Base-by-base conservation (phyloP, 352 stramenopile species). In the Phytophthora kernoviae region DNA sequence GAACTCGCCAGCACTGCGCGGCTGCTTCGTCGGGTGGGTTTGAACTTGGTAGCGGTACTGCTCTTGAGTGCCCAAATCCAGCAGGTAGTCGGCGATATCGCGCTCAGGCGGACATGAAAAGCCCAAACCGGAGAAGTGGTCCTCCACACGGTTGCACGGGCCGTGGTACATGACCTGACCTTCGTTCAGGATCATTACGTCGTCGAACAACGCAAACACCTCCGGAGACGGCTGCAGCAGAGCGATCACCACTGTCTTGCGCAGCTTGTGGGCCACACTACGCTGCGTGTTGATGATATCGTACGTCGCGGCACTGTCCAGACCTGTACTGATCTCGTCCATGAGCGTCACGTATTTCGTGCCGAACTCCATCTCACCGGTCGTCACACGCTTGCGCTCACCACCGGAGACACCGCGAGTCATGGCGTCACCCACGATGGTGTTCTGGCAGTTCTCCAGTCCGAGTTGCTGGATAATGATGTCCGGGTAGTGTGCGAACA, bases 321-420 rank as follows among this genome's bases (percentile, higher is more conserved):
- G 78, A 4, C 93, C 93, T 15, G 90, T 98, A 55, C 77, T 93
- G 60, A 98, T 96, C 74, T 96, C 84, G 65, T 98, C 92, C 60
- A 82, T 80, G 45, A 92, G 84, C 15, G 81, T 57, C 22, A 97
- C 74, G 50, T 79, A 85, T 61, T 85, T 81, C 43, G 76, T 69
- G 49, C 76, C 72, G 54, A 93, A 85, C 50, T 96, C 70, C 82
- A 98, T 98, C 72, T 93, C 80, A 24, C 81, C 84, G 11, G 68
- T 82, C 17, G 83, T 93, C 50, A 93, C 79, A 24, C 84, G 80
- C 65, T 88, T 89, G 27, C 79, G 70, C 42, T 93, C 81, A 9
- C 84, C 83, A 22, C 84, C 83, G 1, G 79, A 91, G 20, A 93
- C 69, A 11, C 84, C 84, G 22, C 70, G 70, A 2, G 73, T 34